phyloP scores from a whole-genome alignment of 1,139 yeast species.

The Hansenula lynferdii region DNA sequence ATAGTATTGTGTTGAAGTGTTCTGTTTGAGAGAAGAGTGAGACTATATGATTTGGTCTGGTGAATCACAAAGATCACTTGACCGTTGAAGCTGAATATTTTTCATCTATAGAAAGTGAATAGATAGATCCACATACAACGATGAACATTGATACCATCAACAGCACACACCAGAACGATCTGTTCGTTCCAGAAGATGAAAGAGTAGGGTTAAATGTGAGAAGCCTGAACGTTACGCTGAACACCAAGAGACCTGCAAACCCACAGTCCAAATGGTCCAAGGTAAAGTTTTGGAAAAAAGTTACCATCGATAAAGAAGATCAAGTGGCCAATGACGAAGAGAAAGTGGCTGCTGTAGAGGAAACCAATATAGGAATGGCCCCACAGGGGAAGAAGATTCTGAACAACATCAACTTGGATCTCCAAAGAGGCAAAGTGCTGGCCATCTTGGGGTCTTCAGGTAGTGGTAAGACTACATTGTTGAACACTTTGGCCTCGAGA shows the following conservation, averaged over 20 bases:
- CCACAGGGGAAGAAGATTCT: conserved; percentile 25
- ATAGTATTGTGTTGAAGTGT: no score
- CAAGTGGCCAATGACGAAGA: neutral
- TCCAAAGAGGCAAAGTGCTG: conserved; percentile 48
- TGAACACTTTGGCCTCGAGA: conserved; percentile 63
- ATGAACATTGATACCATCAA: neutral
- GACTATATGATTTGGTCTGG: no score
- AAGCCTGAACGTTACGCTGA: conserved; percentile 5
- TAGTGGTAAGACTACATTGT: conserved; percentile 73
- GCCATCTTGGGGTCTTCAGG: conserved; percentile 82
- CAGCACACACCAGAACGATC: neutral
- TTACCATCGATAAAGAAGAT: neutral
- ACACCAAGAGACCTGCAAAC: neutral
- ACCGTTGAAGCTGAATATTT: no score
- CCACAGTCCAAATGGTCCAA: neutral
- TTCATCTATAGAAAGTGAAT: no score
- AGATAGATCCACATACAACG: no score
- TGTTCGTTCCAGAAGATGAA: conserved; percentile 4
- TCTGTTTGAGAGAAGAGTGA: no score
- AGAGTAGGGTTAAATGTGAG: conserved; percentile 10
- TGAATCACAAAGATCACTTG: no score
- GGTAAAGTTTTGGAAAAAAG: neutral
- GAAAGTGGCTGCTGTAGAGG: conserved; percentile 1
- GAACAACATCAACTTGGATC: conserved; percentile 46
- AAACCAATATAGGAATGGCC: no score